These are phyloP conservation scores for Eucalyptus shirleyi DNA, from an alignment of 345 rosid genomes.

Conservation along the genomic window DNA sequence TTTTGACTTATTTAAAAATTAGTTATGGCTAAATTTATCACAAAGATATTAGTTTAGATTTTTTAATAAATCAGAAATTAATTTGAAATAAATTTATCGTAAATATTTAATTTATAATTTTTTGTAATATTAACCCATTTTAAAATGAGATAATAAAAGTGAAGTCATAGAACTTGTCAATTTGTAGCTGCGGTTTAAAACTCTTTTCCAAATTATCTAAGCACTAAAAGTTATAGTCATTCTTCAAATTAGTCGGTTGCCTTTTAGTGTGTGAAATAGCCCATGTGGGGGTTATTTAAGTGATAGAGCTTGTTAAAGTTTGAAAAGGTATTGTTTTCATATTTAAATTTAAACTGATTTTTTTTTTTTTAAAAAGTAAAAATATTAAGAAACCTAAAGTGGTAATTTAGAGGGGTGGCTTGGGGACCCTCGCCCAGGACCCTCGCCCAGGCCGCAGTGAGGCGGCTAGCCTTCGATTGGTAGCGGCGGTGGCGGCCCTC, in stretches of 20 bases:
- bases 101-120: no score
- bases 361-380: no score
- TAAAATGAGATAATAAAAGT: neutral
- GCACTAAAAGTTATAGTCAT: neutral
- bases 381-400: neutral
- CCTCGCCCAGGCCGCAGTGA: neutral
- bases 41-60: rapidly evolving
- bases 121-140: no score
- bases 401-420: neutral
- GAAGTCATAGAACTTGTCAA: neutral
- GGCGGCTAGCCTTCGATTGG: neutral
- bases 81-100: no score
- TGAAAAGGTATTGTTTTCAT: neutral
- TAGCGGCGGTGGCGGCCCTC: neutral
- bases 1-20: no score
- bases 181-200: neutral
- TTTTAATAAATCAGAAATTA: no score
- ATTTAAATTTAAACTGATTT: neutral
- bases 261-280: neutral
- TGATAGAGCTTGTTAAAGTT: neutral
- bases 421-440: neutral
- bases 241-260: neutral
- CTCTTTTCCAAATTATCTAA: neutral
- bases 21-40: no score
- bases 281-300: neutral